These are phyloP conservation scores for Cylindrodendrum hubeiense DNA, from an alignment of 2,329 filamentous ascomycete species.

Conservation along the genomic window DNA sequence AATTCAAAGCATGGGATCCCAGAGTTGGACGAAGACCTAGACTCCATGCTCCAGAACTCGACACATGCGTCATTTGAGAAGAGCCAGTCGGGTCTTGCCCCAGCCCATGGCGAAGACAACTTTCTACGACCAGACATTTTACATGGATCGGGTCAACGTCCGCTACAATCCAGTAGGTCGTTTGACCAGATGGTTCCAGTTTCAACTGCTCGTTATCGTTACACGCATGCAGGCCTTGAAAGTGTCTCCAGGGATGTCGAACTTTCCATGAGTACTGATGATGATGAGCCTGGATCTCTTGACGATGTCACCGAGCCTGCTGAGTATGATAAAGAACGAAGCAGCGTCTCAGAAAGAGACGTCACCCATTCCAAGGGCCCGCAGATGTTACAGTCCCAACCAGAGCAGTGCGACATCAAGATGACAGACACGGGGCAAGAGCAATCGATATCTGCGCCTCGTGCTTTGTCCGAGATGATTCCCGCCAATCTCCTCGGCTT, in stretches of 20 bases:
- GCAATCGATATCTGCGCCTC: not conserved
- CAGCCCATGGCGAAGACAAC: slow-evolving; percentile 32
- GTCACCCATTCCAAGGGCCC: not conserved
- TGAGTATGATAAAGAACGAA: not conserved
- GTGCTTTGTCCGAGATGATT: not conserved
- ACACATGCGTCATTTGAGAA: slow-evolving; percentile 27
- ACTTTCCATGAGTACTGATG: not conserved
- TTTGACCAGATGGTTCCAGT: not conserved
- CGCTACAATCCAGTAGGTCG: not conserved
- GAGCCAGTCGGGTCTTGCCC: slow-evolving; percentile 27
- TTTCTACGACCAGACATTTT: slow-evolving; percentile 31
- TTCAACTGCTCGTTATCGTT: slow-evolving; percentile 4
- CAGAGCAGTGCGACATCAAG: slow-evolving; percentile 32
- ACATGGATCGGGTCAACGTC: slow-evolving; percentile 13
- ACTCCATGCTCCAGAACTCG: slow-evolving; percentile 22
- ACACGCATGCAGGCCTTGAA: not conserved
- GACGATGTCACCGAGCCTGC: not conserved
- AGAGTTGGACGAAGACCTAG: slow-evolving; percentile 19
- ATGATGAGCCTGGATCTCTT: not conserved
- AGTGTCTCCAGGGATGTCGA: not conserved
- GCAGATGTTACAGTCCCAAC: not conserved
- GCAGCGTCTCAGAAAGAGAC: not conserved
- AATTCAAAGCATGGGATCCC: slow-evolving; percentile 10
- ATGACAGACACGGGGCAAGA: slow-evolving; percentile 27
- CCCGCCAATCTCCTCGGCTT: not conserved